Evolutionary conservation across 2,329 filamentous ascomycete genomes (phyloP).

Genomic region (Fusarium sp.): DNA sequence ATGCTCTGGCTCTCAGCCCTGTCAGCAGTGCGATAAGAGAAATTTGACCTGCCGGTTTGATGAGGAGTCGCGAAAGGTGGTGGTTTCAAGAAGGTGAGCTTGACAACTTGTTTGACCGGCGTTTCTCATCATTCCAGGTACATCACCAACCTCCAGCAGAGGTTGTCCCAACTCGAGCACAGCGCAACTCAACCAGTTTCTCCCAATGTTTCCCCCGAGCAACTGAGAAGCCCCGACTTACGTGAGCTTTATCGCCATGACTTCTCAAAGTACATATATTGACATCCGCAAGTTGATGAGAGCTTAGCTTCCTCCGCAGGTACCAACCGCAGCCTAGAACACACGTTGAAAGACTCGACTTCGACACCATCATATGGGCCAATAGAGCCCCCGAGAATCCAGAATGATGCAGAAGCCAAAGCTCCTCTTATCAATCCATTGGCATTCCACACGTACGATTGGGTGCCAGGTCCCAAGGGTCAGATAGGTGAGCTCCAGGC

Average conservation of each 20-base stretch:
- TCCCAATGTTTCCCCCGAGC: not conserved
- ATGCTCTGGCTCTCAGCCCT: conserved; percentile 29
- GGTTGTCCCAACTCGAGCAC: conserved; percentile 13
- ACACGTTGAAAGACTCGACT: not conserved
- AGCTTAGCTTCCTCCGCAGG: not conserved
- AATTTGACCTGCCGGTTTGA: conserved; percentile 22
- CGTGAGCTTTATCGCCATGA: not conserved
- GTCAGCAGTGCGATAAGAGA: conserved; percentile 34
- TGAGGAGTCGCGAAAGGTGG: conserved; percentile 30
- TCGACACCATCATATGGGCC: conserved; percentile 2
- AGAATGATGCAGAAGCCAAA: conserved; percentile 7
- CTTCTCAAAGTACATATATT: not conserved
- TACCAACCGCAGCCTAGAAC: not conserved
- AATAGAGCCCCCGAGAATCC: not conserved
- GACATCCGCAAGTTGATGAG: not conserved
- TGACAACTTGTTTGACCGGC: too few relatives aligned
- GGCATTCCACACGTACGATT: conserved; percentile 36
- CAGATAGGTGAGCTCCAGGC: conserved; percentile 5
- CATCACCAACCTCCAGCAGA: conserved; percentile 28
- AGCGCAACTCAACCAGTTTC: not conserved
- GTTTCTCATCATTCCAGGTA: conserved; percentile 15
- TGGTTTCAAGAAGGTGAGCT: conserved; percentile 28
- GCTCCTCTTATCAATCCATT: conserved; percentile 33
- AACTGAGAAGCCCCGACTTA: not conserved
- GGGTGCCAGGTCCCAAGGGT: conserved; percentile 26